Percentiles rank a stretch among this genome's conserved stretches.
Evolutionary conservation across 345 rosid species (phyloP).

Genomic region (Boechera retrofracta): DNA sequence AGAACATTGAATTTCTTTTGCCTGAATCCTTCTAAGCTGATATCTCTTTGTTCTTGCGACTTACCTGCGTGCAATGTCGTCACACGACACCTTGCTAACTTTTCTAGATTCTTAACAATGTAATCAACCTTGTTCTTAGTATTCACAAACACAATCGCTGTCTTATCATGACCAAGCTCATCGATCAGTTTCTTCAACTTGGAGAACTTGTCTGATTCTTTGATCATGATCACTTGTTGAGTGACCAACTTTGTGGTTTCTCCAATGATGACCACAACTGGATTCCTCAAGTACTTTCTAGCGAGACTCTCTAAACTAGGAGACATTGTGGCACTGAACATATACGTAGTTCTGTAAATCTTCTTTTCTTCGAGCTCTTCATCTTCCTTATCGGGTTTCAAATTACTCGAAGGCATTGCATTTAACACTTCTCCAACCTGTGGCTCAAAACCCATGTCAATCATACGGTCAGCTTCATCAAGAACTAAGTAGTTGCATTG

Average conservation of each 20-base stretch:
- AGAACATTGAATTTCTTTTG: constrained; percentile 72
- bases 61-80: constrained; percentile 85
- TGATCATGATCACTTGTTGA: too few relatives aligned
- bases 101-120: constrained; percentile 75
- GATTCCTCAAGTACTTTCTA: too few relatives aligned
- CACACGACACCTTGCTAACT: constrained; percentile 61
- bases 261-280: too few relatives aligned
- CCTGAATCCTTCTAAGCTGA: constrained; percentile 73
- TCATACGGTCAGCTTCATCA: constrained; percentile 98
- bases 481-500: constrained; percentile 94
- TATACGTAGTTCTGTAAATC: too few relatives aligned
- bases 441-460: constrained; percentile 94
- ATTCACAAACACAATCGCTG: constrained; percentile 78
- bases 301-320: too few relatives aligned
- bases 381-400: constrained; percentile 33
- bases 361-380: too few relatives aligned
- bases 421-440: constrained; percentile 85
- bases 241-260: too few relatives aligned
- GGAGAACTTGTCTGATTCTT: too few relatives aligned
- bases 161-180: constrained; percentile 68
- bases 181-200: constrained; percentile 40
- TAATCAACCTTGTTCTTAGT: constrained; percentile 72
- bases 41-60: constrained; percentile 83
- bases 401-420: constrained; percentile 91
- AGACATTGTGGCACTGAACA: too few relatives aligned